Evolutionary conservation across 2,329 filamentous ascomycete species (phyloP).

Genomic region (Trichoderma pleuroti): DNA sequence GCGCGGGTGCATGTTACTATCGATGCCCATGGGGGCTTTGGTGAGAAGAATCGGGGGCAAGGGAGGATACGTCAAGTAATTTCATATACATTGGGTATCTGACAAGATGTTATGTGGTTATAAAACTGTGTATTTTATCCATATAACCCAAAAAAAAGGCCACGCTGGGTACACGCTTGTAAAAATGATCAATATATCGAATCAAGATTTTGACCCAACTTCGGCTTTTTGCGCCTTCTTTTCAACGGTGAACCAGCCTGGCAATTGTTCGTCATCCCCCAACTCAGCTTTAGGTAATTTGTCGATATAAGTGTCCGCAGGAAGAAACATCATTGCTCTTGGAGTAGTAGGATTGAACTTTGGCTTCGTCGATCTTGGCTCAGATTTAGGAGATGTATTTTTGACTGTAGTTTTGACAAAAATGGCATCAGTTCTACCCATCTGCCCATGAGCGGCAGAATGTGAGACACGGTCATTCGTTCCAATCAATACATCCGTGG

Average conservation of each 20-base stretch:
- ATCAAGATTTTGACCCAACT: not conserved
- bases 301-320: not conserved
- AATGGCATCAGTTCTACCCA: not conserved
- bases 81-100: not conserved
- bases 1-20: too few relatives aligned
- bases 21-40: too few relatives aligned
- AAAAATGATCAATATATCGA: not conserved
- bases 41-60: not conserved
- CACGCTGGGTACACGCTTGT: not conserved
- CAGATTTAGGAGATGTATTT: not conserved
- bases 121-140: not conserved
- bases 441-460: not conserved
- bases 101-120: not conserved
- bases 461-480: not conserved
- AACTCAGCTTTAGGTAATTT: not conserved
- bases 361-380: not conserved
- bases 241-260: not conserved
- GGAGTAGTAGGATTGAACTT: conserved; percentile 31
- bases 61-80: not conserved
- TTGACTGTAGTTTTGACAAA: not conserved
- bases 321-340: conserved; percentile 27
- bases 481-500: not conserved
- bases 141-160: not conserved
- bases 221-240: not conserved
- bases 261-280: not conserved